Percentiles rank a stretch among this genome's conserved stretches.
phyloP scores from a whole-genome alignment of 192 early-diverging fungal genomes.

The Piromyces sp. region DNA sequence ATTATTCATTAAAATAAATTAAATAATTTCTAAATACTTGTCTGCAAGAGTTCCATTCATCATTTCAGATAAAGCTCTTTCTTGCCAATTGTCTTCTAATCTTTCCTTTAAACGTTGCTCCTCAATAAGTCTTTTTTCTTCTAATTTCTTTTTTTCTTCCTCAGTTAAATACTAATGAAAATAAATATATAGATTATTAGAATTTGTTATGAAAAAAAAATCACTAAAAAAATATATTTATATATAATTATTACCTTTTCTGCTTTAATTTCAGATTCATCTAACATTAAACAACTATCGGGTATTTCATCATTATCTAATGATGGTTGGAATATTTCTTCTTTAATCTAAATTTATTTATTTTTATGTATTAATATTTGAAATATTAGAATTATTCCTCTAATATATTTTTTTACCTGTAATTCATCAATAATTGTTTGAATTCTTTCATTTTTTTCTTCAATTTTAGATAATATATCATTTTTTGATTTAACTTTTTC shows the following conservation, averaged over 20 bases:
- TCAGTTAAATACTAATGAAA: slow-evolving; percentile 27
- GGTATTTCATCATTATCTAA: slow-evolving; percentile 41
- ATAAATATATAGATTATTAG: no score
- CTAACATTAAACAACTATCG: slow-evolving; percentile 25
- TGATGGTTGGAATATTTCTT: slow-evolving; percentile 20
- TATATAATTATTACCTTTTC: slow-evolving; percentile 16
- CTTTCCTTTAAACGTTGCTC: slow-evolving; percentile 19
- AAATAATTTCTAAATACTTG: neutral
- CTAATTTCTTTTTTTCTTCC: slow-evolving; percentile 22
- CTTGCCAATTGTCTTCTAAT: slow-evolving; percentile 27
- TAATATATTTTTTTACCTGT: slow-evolving; percentile 3
- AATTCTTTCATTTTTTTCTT: slow-evolving; percentile 39
- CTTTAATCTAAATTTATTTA: slow-evolving; percentile 12
- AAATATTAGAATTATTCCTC: neutral
- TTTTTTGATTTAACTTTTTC: slow-evolving; percentile 20
- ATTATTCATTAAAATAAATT: no score
- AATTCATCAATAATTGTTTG: slow-evolving; percentile 23
- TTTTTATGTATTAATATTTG: slow-evolving; percentile 4
- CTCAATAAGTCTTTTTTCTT: slow-evolving; percentile 16
- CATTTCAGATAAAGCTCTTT: slow-evolving; percentile 35
- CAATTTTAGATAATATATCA: slow-evolving; percentile 35
- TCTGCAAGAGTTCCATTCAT: slow-evolving; percentile 40
- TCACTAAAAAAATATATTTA: neutral
- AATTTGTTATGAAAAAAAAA: no score
- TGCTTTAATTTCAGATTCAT: slow-evolving; percentile 30